Conservation (phyloP, 2,329 filamentous ascomycete species). For the Fusarium buxicola region DNA sequence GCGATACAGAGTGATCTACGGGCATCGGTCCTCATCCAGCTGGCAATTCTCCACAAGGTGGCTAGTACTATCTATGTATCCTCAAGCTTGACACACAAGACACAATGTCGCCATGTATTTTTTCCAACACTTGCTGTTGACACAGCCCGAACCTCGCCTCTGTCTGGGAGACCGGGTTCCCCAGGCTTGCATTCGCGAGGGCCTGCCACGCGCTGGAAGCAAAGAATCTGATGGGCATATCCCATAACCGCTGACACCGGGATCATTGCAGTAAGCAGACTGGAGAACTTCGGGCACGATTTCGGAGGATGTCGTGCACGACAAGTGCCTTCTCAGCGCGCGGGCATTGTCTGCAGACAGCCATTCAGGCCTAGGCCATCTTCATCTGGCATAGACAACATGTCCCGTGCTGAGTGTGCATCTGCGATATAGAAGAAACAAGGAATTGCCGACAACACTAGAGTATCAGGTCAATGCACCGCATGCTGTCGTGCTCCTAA, state of each 20-base stretch:
- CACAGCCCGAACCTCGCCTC: slow-evolving; percentile 26
- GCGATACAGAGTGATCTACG: slow-evolving; percentile 12
- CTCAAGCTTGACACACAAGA: neutral
- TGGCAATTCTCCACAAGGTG: slow-evolving; percentile 1
- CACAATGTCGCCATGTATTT: slow-evolving; percentile 4
- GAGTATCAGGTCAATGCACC: slow-evolving; percentile 32
- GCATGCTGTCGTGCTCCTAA: slow-evolving; percentile 32
- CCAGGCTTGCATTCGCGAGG: slow-evolving; percentile 27
- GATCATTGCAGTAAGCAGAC: slow-evolving; percentile 16
- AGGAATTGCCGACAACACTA: slow-evolving; percentile 35
- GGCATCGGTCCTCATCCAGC: slow-evolving; percentile 4
- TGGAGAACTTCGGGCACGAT: slow-evolving; percentile 10
- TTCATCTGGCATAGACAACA: slow-evolving; percentile 26
- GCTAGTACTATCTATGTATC: neutral
- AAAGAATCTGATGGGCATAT: slow-evolving; percentile 15
- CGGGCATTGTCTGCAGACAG: slow-evolving; percentile 25
- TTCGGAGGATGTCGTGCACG: slow-evolving; percentile 33
- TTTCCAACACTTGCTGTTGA: slow-evolving; percentile 8
- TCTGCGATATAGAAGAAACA: slow-evolving; percentile 16
- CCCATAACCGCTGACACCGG: slow-evolving; percentile 13
- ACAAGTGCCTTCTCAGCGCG: slow-evolving; percentile 28
- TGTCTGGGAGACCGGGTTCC: slow-evolving; percentile 5
- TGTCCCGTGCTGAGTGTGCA: slow-evolving; percentile 24
- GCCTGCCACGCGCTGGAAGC: slow-evolving; percentile 1
- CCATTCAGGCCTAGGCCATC: slow-evolving; percentile 33